Conservation (phyloP, 2,329 filamentous ascomycete genomes). For the Apiospora aurea region DNA sequence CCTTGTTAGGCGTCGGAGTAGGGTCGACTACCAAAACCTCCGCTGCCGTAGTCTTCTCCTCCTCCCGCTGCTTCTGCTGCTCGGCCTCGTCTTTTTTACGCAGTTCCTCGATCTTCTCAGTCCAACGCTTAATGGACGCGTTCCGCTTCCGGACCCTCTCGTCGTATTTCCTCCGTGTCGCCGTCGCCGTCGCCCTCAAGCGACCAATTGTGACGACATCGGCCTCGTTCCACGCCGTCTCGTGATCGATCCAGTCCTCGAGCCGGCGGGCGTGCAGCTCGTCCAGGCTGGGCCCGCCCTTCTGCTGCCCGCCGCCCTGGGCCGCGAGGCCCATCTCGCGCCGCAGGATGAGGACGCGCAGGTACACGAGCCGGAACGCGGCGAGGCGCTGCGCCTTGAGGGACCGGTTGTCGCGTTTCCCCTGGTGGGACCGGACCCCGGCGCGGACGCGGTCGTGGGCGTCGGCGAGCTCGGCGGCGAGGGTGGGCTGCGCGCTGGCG, state of each 20-base stretch:
- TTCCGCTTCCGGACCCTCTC: too few relatives aligned
- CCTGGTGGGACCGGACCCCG: not conserved
- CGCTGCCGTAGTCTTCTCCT: too few relatives aligned
- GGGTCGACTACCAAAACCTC: too few relatives aligned
- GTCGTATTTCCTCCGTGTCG: too few relatives aligned
- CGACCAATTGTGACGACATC: not conserved
- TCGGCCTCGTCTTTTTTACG: too few relatives aligned
- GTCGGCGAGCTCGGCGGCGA: not conserved
- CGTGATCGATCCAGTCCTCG: slow-evolving; percentile 30
- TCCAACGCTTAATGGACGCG: not conserved
- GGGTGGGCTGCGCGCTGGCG: not conserved
- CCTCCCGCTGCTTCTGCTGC: not conserved
- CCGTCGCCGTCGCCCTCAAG: too few relatives aligned
- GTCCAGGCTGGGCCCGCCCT: not conserved
- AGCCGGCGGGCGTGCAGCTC: slow-evolving; percentile 23
- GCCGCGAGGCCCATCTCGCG: not conserved
- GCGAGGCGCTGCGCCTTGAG: not conserved
- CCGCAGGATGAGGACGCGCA: too few relatives aligned
- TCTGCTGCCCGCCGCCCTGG: not conserved
- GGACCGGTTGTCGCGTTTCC: not conserved
- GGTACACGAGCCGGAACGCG: not conserved
- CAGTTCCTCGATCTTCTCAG: not conserved
- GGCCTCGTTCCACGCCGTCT: slow-evolving; percentile 26
- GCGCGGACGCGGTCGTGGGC: not conserved
- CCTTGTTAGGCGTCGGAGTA: too few relatives aligned